These are phyloP conservation scores for Cryphonectria nitschkei DNA, from an alignment of 2,329 filamentous ascomycete species.

Conservation along the genomic window DNA sequence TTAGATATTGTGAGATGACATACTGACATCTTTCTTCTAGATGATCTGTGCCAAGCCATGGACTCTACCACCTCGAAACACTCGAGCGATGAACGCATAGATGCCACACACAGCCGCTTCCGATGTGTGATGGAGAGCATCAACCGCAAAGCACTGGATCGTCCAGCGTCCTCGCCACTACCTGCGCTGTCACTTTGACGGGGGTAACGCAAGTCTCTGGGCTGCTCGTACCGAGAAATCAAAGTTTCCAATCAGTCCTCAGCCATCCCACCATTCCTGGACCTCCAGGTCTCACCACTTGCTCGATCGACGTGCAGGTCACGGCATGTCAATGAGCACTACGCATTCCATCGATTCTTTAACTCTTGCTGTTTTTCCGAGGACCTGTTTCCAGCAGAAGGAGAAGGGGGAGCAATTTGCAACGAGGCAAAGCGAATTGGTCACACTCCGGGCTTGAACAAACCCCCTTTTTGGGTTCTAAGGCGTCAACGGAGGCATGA, in stretches of 20 bases:
- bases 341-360: not conserved
- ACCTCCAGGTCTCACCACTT: not conserved
- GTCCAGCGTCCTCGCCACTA: not conserved
- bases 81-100: constrained; percentile 30
- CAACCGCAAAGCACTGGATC: not conserved
- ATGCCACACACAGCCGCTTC: not conserved
- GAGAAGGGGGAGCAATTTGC: not conserved
- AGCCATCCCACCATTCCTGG: not conserved
- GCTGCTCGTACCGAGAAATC: not conserved
- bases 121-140: not conserved
- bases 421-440: not conserved
- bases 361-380: not conserved
- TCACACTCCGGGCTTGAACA: not conserved
- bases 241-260: not conserved
- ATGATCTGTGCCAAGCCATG: constrained; percentile 71
- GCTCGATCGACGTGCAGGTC: not conserved
- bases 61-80: constrained; percentile 65
- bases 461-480: not conserved
- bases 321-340: not conserved
- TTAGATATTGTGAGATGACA: not conserved
- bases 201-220: not conserved
- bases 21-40: constrained; percentile 41
- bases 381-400: not conserved
- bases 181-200: not conserved
- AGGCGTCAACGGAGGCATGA: not conserved